Evolutionary conservation across 2,329 filamentous ascomycete genomes (phyloP).

Genomic region (Calcarisporium arbuscula): DNA sequence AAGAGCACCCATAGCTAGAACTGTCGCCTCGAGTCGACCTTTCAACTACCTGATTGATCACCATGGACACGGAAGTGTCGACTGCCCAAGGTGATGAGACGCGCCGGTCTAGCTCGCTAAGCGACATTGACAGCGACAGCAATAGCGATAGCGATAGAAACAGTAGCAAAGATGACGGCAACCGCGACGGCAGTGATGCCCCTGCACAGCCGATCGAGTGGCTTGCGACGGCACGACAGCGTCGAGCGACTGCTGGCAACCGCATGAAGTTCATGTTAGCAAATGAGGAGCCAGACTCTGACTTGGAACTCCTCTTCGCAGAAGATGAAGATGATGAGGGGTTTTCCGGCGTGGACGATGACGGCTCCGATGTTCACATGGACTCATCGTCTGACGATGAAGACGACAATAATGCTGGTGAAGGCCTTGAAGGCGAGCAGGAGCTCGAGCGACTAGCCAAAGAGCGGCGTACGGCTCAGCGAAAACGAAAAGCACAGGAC

Average conservation of each 20-base stretch:
- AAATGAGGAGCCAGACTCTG: constrained; percentile 62
- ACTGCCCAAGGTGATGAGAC: constrained; percentile 26
- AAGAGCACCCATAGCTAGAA: no score
- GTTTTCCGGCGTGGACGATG: constrained; percentile 62
- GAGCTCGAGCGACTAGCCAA: constrained; percentile 74
- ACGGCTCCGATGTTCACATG: constrained; percentile 72
- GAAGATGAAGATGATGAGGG: constrained; percentile 64
- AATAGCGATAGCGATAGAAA: constrained; percentile 20
- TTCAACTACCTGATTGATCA: constrained; percentile 7
- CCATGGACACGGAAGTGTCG: constrained; percentile 23
- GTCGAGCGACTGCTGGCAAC: constrained; percentile 77
- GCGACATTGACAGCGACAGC: constrained; percentile 14
- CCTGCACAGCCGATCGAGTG: constrained; percentile 48
- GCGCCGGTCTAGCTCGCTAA: constrained; percentile 19
- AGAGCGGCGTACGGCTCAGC: constrained; percentile 56
- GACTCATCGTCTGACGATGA: constrained; percentile 82
- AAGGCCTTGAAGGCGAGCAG: constrained; percentile 81
- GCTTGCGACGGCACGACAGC: constrained; percentile 66
- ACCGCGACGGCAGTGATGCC: constrained; percentile 26
- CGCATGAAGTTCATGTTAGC: constrained; percentile 74
- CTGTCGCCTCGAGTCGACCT: no score
- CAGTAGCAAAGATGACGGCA: constrained; percentile 5
- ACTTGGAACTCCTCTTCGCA: constrained; percentile 69
- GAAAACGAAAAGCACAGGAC: constrained; percentile 77
- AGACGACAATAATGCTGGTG: constrained; percentile 55